A percentile compares a stretch with the other conserved stretches of the same genome.
phyloP scores from a whole-genome alignment of 331 rosid genomes.

The Acacia concinna region DNA sequence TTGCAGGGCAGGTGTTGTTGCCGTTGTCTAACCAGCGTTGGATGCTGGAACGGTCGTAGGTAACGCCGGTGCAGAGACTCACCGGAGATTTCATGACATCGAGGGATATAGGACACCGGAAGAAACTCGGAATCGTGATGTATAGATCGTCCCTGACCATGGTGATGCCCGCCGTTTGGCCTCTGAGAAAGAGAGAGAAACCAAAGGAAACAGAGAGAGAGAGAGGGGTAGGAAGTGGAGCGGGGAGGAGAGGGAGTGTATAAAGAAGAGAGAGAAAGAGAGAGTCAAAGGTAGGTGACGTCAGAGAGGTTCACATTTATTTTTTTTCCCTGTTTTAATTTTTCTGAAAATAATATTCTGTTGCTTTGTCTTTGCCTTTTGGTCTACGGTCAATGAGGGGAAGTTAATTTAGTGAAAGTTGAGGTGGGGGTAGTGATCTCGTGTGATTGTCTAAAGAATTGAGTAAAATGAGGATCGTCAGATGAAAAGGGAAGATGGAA shows the following conservation, averaged over 20 bases:
- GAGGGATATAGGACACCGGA: conserved; percentile 82
- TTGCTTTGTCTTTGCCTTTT: conserved; percentile 12
- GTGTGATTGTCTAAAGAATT: background rate
- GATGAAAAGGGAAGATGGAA: conserved; percentile 1
- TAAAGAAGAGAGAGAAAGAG: conserved; percentile 50
- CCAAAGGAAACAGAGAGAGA: background rate
- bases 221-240: conserved; percentile 36
- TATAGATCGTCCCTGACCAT: conserved; percentile 80
- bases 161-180: conserved; percentile 39
- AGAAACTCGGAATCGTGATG: conserved; percentile 71
- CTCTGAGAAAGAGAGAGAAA: conserved; percentile 19
- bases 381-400: conserved; percentile 62
- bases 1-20: conserved; percentile 92
- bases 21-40: conserved; percentile 96
- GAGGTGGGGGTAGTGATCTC: conserved; percentile 8
- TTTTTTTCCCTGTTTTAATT: background rate
- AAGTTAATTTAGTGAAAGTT: conserved; percentile 25
- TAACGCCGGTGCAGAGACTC: conserved; percentile 87
- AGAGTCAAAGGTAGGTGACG: conserved; percentile 87
- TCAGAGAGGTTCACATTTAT: conserved; percentile 39
- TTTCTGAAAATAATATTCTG: conserved; percentile 32
- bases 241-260: conserved; percentile 54
- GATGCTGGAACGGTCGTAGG: conserved; percentile 94
- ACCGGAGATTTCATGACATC: conserved; percentile 96
- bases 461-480: conserved; percentile 16